phyloP scores from a whole-genome alignment of 176 grass and related monocot species.

The Triticum dicoccoides region DNA sequence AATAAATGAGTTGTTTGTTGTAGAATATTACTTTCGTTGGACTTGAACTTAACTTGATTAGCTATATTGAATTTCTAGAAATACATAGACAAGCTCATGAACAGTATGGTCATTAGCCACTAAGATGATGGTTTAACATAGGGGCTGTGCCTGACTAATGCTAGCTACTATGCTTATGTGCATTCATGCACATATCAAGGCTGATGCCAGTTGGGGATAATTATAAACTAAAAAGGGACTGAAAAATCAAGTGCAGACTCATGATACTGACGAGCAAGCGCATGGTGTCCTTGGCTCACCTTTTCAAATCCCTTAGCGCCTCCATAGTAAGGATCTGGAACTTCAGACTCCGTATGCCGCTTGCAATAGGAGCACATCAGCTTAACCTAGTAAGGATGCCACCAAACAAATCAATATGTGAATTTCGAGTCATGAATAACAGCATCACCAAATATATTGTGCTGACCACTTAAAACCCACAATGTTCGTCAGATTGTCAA shows the following conservation, averaged over 20 bases:
- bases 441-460: neutral
- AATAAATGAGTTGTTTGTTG: no score
- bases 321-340: slow-evolving; percentile 98
- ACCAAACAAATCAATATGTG: neutral
- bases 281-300: slow-evolving; percentile 28
- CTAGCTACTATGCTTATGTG: neutral
- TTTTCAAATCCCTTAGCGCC: slow-evolving; percentile 93
- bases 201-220: neutral
- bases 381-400: slow-evolving; percentile 56
- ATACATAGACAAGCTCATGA: neutral
- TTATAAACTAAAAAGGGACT: neutral
- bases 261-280: neutral
- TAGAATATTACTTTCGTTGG: no score
- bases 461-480: neutral
- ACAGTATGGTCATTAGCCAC: neutral
- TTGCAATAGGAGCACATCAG: slow-evolving; percentile 97
- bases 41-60: no score
- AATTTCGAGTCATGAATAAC: slow-evolving; percentile 1
- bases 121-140: neutral
- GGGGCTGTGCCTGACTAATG: neutral
- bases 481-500: slow-evolving; percentile 2
- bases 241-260: neutral
- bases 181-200: neutral
- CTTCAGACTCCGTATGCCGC: slow-evolving; percentile 76
- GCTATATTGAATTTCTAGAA: neutral